Conservation (phyloP, 139 green algal genomes). For the Pseudopediastrum boryanum region DNA sequence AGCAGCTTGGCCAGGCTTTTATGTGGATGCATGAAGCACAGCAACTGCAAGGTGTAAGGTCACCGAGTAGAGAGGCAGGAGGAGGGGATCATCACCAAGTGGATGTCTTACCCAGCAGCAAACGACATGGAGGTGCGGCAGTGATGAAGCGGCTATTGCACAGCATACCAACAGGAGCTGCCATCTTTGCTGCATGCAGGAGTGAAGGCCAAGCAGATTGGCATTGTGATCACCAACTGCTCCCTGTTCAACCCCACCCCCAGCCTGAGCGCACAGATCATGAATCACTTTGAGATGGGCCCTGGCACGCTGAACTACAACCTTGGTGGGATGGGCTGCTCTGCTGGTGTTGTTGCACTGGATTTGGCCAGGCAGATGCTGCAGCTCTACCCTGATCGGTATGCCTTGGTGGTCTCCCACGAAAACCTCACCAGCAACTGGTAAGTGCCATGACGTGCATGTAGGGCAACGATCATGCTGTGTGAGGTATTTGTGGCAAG, state of each 20-base stretch:
- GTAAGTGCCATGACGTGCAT: too few species aligned
- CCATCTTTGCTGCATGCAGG: slow-evolving; percentile 36
- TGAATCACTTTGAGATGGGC: slow-evolving; percentile 94
- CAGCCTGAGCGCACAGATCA: slow-evolving; percentile 92
- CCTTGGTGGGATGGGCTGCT: slow-evolving; percentile 94
- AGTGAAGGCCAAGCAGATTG: slow-evolving; percentile 79
- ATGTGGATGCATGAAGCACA: too few species aligned
- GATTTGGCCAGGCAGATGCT: slow-evolving; percentile 68
- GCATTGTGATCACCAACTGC: slow-evolving; percentile 97
- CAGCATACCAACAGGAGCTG: too few species aligned
- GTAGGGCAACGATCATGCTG: too few species aligned
- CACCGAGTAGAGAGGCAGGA: too few species aligned
- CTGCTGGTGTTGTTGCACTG: slow-evolving; percentile 76
- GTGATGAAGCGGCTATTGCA: too few species aligned
- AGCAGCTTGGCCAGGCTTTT: too few species aligned
- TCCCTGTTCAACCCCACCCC: slow-evolving; percentile 97
- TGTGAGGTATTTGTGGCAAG: too few species aligned
- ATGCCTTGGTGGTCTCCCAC: slow-evolving; percentile 89
- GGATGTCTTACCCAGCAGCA: too few species aligned
- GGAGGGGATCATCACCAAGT: too few species aligned
- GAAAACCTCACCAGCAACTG: slow-evolving; percentile 98
- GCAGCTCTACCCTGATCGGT: slow-evolving; percentile 70
- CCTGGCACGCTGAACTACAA: slow-evolving; percentile 93
- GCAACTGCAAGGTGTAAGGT: too few species aligned
- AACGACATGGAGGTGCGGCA: too few species aligned